A percentile compares a stretch with the other conserved stretches of the same genome.
Evolutionary conservation across 2,329 filamentous ascomycete species (phyloP).

Genomic region (Rutstroemia sp.): DNA sequence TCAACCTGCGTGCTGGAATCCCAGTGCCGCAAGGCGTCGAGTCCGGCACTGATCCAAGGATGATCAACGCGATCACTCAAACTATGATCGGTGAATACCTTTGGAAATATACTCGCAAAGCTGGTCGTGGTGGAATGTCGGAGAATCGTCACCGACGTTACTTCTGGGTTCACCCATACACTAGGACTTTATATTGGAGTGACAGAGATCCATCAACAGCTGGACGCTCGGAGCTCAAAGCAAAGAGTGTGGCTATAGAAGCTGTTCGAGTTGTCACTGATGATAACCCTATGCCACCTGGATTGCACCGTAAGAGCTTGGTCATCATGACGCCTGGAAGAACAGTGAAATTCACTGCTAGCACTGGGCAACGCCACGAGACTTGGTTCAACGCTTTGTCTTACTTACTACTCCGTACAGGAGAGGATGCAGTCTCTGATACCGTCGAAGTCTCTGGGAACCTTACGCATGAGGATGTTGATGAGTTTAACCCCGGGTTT

Average conservation of each 20-base stretch:
- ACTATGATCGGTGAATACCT: conserved; percentile 99
- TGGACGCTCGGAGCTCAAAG: conserved; percentile 65
- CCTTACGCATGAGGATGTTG: conserved; percentile 54
- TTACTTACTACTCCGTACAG: conserved; percentile 77
- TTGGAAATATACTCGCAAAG: conserved; percentile 97
- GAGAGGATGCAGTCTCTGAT: conserved; percentile 50
- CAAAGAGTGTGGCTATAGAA: conserved; percentile 91
- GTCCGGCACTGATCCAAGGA: conserved; percentile 78
- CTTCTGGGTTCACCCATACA: conserved; percentile 99
- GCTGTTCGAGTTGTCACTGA: conserved; percentile 83
- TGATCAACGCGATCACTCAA: conserved; percentile 98
- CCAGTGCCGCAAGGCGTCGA: conserved; percentile 52
- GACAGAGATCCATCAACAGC: conserved; percentile 76
- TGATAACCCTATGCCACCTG: conserved; percentile 91
- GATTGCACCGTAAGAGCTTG: conserved; percentile 88
- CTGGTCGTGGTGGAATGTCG: conserved; percentile 82
- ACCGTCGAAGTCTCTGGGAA: conserved; percentile 50
- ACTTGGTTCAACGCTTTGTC: conserved; percentile 98
- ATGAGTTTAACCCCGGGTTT: conserved; percentile 71
- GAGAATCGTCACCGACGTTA: conserved; percentile 87
- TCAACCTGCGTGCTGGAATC: conserved; percentile 64
- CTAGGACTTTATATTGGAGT: conserved; percentile 93
- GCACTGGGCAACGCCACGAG: conserved; percentile 89
- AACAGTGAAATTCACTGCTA: conserved; percentile 87
- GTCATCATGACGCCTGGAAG: conserved; percentile 84